A percentile compares a stretch with the other conserved stretches of the same genome.
Conservation (phyloP, 805 yeast genomes). For the Zygosaccharomyces gambellarensis region DNA sequence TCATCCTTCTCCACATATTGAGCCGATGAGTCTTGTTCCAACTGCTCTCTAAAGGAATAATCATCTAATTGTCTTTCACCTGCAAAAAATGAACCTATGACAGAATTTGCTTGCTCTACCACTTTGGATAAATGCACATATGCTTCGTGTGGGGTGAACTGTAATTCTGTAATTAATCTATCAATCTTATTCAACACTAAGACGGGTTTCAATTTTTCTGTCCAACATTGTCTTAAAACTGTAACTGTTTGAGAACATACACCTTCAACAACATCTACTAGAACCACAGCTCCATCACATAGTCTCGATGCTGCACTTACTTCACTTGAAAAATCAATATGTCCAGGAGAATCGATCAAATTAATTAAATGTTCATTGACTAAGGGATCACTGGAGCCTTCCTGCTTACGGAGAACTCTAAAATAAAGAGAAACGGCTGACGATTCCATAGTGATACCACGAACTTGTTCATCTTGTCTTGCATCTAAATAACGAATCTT, state of each 20-base stretch:
- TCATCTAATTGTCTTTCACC: slow-evolving; percentile 93
- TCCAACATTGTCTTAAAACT: slow-evolving; percentile 93
- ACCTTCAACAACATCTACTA: slow-evolving; percentile 97
- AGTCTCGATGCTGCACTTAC: slow-evolving; percentile 93
- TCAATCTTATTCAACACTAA: slow-evolving; percentile 90
- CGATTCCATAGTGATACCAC: slow-evolving; percentile 98
- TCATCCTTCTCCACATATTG: slow-evolving; percentile 74
- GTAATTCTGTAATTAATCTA: slow-evolving; percentile 74
- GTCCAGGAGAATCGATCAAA: slow-evolving; percentile 98
- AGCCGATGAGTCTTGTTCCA: slow-evolving; percentile 42
- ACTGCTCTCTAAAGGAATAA: slow-evolving; percentile 63
- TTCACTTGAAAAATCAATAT: slow-evolving; percentile 92
- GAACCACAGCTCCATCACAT: slow-evolving; percentile 94
- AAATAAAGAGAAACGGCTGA: slow-evolving; percentile 93
- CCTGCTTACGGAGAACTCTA: slow-evolving; percentile 51
- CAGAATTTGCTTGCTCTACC: slow-evolving; percentile 91
- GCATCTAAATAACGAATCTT: slow-evolving; percentile 89
- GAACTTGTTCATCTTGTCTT: slow-evolving; percentile 87
- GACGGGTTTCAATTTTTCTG: slow-evolving; percentile 81
- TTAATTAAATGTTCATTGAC: slow-evolving; percentile 80
- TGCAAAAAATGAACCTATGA: slow-evolving; percentile 85
- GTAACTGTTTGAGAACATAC: slow-evolving; percentile 97
- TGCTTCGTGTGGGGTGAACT: slow-evolving; percentile 79
- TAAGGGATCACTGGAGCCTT: slow-evolving; percentile 40
- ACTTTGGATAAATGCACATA: slow-evolving; percentile 71